These are phyloP conservation scores for Lenwebbia sp. DNA, from an alignment of 345 rosid species.

Conservation along the genomic window DNA sequence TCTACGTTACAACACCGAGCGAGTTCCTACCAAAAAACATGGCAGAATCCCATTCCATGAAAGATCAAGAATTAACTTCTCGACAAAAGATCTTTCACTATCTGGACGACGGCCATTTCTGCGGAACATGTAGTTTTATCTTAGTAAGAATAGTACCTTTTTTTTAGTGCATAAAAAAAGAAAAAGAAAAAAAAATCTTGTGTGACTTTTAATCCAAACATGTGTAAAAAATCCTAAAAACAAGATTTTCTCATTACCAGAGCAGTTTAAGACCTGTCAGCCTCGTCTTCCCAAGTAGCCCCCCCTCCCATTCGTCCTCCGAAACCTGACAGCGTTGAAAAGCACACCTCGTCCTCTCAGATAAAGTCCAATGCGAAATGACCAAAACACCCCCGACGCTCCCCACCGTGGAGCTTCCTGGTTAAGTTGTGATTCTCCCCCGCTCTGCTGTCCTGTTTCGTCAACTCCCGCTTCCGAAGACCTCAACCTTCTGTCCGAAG, in stretches of 20 bases:
- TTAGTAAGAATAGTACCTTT: background rate
- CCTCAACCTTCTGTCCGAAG: background rate
- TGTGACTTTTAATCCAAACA: background rate
- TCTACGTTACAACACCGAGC: no score
- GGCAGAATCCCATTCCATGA: no score
- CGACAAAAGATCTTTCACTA: no score
- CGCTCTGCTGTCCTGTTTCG: background rate
- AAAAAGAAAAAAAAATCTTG: background rate
- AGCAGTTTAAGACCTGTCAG: background rate
- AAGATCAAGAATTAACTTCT: no score
- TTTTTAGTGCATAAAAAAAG: background rate
- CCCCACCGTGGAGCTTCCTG: background rate
- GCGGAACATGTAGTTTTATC: no score
- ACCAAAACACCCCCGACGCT: background rate
- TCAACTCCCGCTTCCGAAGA: background rate
- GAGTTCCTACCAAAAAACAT: no score
- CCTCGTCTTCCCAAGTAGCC: background rate
- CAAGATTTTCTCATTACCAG: background rate
- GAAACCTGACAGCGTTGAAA: background rate
- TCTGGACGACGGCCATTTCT: no score
- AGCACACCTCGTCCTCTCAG: background rate
- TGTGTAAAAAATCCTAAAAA: background rate
- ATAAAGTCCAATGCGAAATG: background rate
- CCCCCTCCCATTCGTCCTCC: background rate
- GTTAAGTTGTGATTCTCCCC: background rate